Conservation (phyloP, 352 stramenopile species). For the Phytopythium mirpurense region DNA sequence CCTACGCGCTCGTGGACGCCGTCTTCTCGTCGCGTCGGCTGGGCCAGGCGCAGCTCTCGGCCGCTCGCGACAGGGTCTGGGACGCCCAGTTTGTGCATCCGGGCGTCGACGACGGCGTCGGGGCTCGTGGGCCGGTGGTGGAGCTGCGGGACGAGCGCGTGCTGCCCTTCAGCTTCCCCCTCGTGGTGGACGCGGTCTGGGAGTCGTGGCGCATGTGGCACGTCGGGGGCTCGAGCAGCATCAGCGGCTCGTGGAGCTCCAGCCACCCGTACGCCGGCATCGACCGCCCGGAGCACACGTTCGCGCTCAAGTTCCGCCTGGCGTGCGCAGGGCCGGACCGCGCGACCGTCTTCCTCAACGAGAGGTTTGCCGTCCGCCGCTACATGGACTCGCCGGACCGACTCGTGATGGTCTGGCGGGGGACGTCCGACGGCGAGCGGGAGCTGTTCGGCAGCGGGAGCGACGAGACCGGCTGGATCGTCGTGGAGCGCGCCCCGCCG, state of each 20-base stretch:
- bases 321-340: slow-evolving; percentile 4
- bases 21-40: slow-evolving; percentile 15
- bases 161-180: slow-evolving; percentile 23
- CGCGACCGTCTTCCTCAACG: slow-evolving; percentile 14
- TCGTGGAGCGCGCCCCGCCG: slow-evolving; percentile 17
- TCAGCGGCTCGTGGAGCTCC: slow-evolving; percentile 21
- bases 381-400: slow-evolving; percentile 24
- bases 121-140: not conserved
- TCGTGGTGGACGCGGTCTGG: slow-evolving; percentile 24
- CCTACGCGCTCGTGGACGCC: slow-evolving; percentile 13
- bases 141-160: slow-evolving; percentile 21
- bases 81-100: slow-evolving; percentile 1
- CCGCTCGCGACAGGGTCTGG: not conserved
- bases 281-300: slow-evolving; percentile 24
- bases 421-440: slow-evolving; percentile 25
- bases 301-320: slow-evolving; percentile 30
- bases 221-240: slow-evolving; percentile 21
- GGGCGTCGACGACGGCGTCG: not conserved
- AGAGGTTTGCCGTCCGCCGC: slow-evolving; percentile 27
- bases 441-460: slow-evolving; percentile 19
- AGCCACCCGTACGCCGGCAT: slow-evolving; percentile 22
- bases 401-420: slow-evolving; percentile 25
- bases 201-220: slow-evolving; percentile 33
- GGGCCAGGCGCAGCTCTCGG: no score
- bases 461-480: slow-evolving; percentile 26